Conservation (phyloP, 192 early-diverging fungal genomes). For the Coemansia guatemalensis region DNA sequence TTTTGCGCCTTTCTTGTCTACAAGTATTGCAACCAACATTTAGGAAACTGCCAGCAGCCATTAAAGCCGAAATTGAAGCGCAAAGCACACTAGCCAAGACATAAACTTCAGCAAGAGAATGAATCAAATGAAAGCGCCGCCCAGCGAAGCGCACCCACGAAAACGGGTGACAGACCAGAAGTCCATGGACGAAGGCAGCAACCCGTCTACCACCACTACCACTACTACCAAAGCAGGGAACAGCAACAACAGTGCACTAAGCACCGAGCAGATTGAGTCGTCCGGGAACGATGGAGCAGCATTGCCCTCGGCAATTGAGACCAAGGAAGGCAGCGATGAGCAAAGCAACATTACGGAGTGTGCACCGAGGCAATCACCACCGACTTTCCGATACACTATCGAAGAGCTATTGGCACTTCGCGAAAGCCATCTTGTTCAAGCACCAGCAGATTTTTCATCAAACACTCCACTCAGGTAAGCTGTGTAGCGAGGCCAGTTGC, state of each 20-base stretch:
- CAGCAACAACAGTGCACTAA: too few species aligned
- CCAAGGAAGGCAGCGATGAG: too few species aligned
- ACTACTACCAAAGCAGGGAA: neutral
- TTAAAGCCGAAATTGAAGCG: too few species aligned
- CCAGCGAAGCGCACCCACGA: slow-evolving; percentile 22
- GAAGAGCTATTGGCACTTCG: slow-evolving; percentile 40
- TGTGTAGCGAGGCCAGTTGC: neutral
- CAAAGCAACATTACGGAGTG: neutral
- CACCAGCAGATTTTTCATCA: slow-evolving; percentile 31
- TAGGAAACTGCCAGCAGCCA: too few species aligned
- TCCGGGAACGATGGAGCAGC: too few species aligned
- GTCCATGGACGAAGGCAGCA: neutral
- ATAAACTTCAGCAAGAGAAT: neutral
- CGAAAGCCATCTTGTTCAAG: slow-evolving; percentile 26
- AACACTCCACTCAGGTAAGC: slow-evolving; percentile 47
- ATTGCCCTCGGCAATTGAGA: too few species aligned
- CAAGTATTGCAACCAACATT: too few species aligned
- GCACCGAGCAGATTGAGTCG: too few species aligned
- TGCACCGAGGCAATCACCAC: neutral
- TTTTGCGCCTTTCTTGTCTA: too few species aligned
- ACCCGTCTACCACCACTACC: too few species aligned
- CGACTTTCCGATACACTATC: slow-evolving; percentile 28
- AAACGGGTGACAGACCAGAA: slow-evolving; percentile 14
- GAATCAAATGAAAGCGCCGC: slow-evolving; percentile 11
- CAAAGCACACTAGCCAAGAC: neutral